Base-by-base conservation (phyloP, 2,329 filamentous ascomycete species). In the Fusarium cicatricum region DNA sequence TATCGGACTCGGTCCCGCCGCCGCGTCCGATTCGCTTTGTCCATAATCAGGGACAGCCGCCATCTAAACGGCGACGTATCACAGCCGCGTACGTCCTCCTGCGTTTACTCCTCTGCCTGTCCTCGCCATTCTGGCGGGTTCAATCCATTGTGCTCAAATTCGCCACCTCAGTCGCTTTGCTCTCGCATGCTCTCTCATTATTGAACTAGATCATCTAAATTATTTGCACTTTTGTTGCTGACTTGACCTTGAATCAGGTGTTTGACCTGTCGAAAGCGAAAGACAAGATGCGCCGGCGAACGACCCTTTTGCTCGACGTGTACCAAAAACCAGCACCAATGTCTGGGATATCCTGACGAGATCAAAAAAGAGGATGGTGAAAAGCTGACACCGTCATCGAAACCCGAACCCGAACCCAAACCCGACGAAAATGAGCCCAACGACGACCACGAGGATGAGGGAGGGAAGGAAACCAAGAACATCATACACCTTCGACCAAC, bases 11-110 rank as follows among this genome's bases (percentile, higher is more conserved):
- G 76, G 68, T 62, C 62, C 70, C 80, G 39, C 81, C 77, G 38
- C 59, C 50, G 52, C 86, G 84, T 73, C 82, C 84, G 72, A 90
- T 91, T 65, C 88, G 90, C 66, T 94, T 93, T 73, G 90, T 94
- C 66, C 90, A 91, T 62, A 92, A 88, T 69, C 89, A 92, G 75
- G 90, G 90, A 59, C 89, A 91, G 63, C 90, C 90, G 42, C 90
- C 90, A 58, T 88, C 89, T 21, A 94, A 93, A 75, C 82, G 90
- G 67, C 84, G 90, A 71, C 83, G 90, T 67, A 90, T 94, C 70
- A 91, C 88, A 76, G 88, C 90, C 69, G 90, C 90, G 85, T 90
- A 81, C 75, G 87, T 82, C 48, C 16, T 54, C 52, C 47, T 38
- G 17, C 32, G 21, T 38, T 33, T 14, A n/a, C 26, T 37, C 28